phyloP scores from a whole-genome alignment of 2,329 filamentous ascomycete genomes.

The Stagonosporopsis tanaceti region DNA sequence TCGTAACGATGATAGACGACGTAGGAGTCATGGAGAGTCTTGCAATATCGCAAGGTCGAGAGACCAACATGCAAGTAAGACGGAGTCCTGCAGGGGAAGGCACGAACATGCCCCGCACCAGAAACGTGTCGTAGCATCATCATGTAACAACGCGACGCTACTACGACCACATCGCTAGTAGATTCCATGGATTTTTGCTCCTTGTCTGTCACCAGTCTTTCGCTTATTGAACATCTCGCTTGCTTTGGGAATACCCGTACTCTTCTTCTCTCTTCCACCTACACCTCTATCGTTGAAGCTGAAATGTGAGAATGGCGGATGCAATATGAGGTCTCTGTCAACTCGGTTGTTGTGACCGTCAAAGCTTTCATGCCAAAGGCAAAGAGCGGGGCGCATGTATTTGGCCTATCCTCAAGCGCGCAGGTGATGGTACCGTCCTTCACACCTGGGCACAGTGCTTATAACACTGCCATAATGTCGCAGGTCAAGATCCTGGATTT shows the following conservation, averaged over 20 bases:
- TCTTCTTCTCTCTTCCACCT: conserved; percentile 7
- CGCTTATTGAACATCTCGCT: not conserved
- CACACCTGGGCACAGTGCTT: not conserved
- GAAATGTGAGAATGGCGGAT: conserved; percentile 29
- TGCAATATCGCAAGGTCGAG: too few species aligned
- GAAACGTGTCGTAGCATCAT: too few species aligned
- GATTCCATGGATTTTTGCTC: too few species aligned
- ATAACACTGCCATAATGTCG: not conserved
- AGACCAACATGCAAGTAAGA: too few species aligned
- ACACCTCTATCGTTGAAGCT: conserved; percentile 17
- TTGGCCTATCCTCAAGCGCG: conserved; percentile 19
- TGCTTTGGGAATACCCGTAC: conserved; percentile 10
- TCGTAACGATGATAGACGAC: too few species aligned
- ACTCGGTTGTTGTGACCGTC: conserved; percentile 23
- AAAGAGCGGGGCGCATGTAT: not conserved
- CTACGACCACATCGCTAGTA: too few species aligned
- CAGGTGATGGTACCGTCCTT: conserved; percentile 13
- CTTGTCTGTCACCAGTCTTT: too few species aligned
- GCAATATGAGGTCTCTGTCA: conserved; percentile 32
- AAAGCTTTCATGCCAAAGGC: conserved; percentile 29
- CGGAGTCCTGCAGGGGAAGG: too few species aligned
- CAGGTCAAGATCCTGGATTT: conserved; percentile 40
- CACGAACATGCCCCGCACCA: too few species aligned
- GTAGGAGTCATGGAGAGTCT: too few species aligned
- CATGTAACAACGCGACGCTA: too few species aligned